Percentiles rank a stretch among this genome's conserved stretches.
phyloP scores from a whole-genome alignment of 108 stramenopile species.

The Skeletonema grethae region DNA sequence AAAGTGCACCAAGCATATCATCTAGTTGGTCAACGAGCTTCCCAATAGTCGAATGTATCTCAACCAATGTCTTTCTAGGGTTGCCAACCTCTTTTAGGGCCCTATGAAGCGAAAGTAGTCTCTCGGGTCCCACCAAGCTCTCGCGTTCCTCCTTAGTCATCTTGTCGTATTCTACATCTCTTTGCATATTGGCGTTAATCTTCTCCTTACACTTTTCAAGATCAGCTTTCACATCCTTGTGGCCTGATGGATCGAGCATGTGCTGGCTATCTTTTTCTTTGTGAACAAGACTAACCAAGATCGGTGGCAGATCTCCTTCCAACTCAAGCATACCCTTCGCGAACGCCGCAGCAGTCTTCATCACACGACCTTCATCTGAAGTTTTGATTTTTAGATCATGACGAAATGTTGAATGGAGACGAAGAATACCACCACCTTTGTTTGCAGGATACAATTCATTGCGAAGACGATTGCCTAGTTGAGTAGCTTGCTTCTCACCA shows the following conservation, averaged over 20 bases:
- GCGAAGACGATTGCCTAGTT: slow-evolving; percentile 89
- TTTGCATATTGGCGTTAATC: slow-evolving; percentile 79
- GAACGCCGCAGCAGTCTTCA: slow-evolving; percentile 93
- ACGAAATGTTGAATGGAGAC: slow-evolving; percentile 97
- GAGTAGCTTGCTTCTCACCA: slow-evolving; percentile 92
- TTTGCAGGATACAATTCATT: slow-evolving; percentile 83
- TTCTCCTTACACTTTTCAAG: slow-evolving; percentile 87
- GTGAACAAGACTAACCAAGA: slow-evolving; percentile 96
- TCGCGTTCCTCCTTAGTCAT: slow-evolving; percentile 67
- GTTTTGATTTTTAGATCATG: slow-evolving; percentile 99
- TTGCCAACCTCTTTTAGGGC: slow-evolving; percentile 88
- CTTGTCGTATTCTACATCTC: slow-evolving; percentile 73
- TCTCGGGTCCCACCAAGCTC: slow-evolving; percentile 75
- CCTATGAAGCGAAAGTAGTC: slow-evolving; percentile 69
- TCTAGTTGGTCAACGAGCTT: slow-evolving; percentile 85
- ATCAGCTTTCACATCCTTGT: slow-evolving; percentile 91
- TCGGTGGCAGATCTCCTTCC: slow-evolving; percentile 98
- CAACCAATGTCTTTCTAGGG: slow-evolving; percentile 80
- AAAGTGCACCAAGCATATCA: slow-evolving; percentile 75
- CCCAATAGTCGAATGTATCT: slow-evolving; percentile 84
- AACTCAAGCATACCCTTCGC: slow-evolving; percentile 94
- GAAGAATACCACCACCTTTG: slow-evolving; percentile 88
- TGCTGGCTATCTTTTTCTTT: slow-evolving; percentile 79
- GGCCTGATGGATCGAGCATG: slow-evolving; percentile 93
- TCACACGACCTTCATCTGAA: slow-evolving; percentile 97